These are phyloP conservation scores for Epichloe aotearoae DNA, from an alignment of 2,329 filamentous ascomycete genomes.

Conservation along the genomic window DNA sequence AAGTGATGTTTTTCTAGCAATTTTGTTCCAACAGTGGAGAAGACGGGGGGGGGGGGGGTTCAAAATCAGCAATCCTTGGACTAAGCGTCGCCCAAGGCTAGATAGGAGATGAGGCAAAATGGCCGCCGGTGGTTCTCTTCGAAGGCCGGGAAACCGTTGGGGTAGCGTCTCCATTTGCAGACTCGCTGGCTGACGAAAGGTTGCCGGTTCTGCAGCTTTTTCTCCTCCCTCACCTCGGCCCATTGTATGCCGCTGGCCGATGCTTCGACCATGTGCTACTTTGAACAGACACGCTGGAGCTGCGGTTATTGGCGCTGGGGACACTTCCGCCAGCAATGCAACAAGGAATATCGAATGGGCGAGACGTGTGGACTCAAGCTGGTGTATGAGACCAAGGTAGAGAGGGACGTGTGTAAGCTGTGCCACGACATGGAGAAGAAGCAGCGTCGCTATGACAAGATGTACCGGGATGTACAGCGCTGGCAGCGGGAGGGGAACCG, in stretches of 20 bases:
- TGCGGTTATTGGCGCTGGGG: constrained; percentile 95
- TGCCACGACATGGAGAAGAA: constrained; percentile 88
- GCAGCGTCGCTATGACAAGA: constrained; percentile 58
- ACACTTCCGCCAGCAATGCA: constrained; percentile 83
- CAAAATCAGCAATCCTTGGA: background rate
- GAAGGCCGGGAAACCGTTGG: background rate
- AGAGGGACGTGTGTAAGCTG: constrained; percentile 59
- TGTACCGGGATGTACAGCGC: constrained; percentile 59
- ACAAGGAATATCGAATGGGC: constrained; percentile 87
- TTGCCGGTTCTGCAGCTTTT: constrained; percentile 8
- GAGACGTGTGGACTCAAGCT: constrained; percentile 94
- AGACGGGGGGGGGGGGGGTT: background rate
- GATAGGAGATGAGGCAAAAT: background rate
- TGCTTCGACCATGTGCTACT: constrained; percentile 70
- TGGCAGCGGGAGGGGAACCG: constrained; percentile 69
- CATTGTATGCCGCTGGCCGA: constrained; percentile 9
- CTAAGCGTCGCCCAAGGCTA: background rate
- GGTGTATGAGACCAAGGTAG: constrained; percentile 58
- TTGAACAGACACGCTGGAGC: constrained; percentile 72
- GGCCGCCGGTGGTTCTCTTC: background rate
- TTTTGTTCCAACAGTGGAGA: background rate
- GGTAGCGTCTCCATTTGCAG: constrained; percentile 6
- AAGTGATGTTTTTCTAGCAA: background rate
- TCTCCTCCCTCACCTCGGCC: constrained; percentile 4
- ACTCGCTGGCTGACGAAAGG: constrained; percentile 9